Conservation (phyloP, 257 asterid species). For the Solanum paucissectum region DNA sequence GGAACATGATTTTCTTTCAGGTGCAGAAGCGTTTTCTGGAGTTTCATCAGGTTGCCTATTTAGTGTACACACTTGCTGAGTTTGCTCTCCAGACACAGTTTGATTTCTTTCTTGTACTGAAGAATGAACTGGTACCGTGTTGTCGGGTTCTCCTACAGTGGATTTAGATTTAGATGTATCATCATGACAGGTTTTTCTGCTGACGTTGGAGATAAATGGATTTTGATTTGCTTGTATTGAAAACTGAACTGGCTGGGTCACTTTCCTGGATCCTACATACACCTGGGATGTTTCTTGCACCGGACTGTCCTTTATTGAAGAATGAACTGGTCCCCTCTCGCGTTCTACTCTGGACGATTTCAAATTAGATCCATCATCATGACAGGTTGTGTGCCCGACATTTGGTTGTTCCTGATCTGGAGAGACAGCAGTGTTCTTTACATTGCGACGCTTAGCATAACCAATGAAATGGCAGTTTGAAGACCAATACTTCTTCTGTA, state of each 20-base stretch:
- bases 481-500: conserved; percentile 7
- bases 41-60: neutral
- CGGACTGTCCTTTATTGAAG: neutral
- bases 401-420: neutral
- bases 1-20: neutral
- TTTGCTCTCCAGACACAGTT: neutral
- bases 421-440: neutral
- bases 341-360: neutral
- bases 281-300: neutral
- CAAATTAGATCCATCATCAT: neutral
- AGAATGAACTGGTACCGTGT: neutral
- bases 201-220: neutral
- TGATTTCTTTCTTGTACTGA: conserved; percentile 9
- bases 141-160: neutral
- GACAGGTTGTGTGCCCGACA: neutral
- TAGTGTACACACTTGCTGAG: neutral
- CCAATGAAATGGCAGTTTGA: conserved; percentile 8
- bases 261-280: neutral
- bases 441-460: conserved; percentile 5
- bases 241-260: neutral
- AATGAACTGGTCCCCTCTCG: neutral
- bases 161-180: neutral
- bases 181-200: neutral
- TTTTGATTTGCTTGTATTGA: neutral
- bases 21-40: neutral